Base-by-base conservation (phyloP, 805 yeast species). In the Zygotorulaspora danielsina region DNA sequence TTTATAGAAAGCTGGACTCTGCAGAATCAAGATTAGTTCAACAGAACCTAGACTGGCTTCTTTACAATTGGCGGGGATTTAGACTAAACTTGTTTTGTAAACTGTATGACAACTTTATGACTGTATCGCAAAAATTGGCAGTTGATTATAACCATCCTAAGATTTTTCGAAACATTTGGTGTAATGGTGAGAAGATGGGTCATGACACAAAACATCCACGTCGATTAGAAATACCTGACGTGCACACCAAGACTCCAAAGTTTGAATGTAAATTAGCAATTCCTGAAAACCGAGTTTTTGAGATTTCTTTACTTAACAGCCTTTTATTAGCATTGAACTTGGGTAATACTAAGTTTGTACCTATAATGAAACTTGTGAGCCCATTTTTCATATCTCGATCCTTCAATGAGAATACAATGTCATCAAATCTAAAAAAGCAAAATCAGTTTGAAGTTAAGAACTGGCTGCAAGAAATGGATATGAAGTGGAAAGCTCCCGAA, bases 131-230 rank as follows among this genome's bases (percentile, higher is more conserved):
- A 10, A 76, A 80, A 12, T 51, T 78, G 24, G 76, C 78, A 0
- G 55, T 78, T 1, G 77, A 76, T 48, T 58, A 72, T 5, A 64
- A 51, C 32, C 84, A 78, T 56, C 81, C 83, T 1, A 75, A 76
- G 49, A 75, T 78, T 20, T 68, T 71, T 43, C 55, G 82, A 39
- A 74, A 76, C 8, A 56, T 76, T 34, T 75, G 75, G 64, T 66
- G 78, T 24, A 75, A 71, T 50, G 69, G 75, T 2, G 49, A 44
- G 18, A 44, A 44, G 21, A 26, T 61, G 22, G 61, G 50, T 9
- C 35, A 55, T 12, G 59, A 61, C 27, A 32, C 48, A 4, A 54
- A 47, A 27, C 36, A 46, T 28, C 51, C 58, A 1, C 42, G 46
- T 4, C 32, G 42, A 7, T 15, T 50, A 13, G 46, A 43, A 9